phyloP scores from a whole-genome alignment of 148 eudicot genomes.

The Bassia scoparia region DNA sequence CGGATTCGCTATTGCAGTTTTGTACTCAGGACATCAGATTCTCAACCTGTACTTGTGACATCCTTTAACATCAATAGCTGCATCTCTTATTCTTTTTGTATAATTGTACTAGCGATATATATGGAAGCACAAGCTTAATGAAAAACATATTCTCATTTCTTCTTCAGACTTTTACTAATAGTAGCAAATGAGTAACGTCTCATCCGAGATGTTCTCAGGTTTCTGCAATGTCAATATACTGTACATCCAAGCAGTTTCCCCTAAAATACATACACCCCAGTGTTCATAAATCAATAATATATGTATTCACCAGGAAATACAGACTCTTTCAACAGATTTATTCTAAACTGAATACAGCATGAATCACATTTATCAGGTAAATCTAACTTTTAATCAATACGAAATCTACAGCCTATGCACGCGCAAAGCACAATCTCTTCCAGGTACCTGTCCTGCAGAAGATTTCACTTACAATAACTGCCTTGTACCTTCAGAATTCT shows the following conservation, averaged over 20 bases:
- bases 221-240: background rate
- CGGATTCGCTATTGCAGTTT: slow-evolving; percentile 7
- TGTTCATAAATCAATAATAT: background rate
- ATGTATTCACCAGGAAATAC: background rate
- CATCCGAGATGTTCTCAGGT: background rate
- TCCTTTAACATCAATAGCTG: slow-evolving; percentile 10
- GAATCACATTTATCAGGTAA: too few species aligned
- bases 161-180: too few species aligned
- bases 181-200: background rate
- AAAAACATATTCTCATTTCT: background rate
- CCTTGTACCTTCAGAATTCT: background rate
- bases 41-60: slow-evolving; percentile 3
- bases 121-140: slow-evolving; percentile 9
- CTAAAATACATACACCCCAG: background rate
- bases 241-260: background rate
- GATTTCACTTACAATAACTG: too few species aligned
- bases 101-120: background rate
- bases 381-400: too few species aligned
- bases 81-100: slow-evolving; percentile 25
- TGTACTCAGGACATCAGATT: background rate
- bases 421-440: too few species aligned
- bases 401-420: too few species aligned
- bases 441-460: too few species aligned
- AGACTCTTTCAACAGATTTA: background rate
- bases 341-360: background rate